phyloP scores from a whole-genome alignment of 108 stramenopile species.

The Stephanodiscus minutulus region DNA sequence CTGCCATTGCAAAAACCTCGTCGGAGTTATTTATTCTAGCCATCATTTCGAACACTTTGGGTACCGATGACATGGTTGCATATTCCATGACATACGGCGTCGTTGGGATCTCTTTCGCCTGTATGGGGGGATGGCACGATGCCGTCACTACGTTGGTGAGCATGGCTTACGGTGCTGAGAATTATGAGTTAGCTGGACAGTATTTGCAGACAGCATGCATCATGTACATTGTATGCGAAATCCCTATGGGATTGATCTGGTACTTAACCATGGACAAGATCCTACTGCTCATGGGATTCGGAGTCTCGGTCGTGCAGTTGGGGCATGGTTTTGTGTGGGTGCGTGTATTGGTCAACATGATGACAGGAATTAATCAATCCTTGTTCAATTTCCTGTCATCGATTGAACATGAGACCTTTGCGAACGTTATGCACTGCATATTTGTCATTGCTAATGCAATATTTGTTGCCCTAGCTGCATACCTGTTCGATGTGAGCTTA shows the following conservation, averaged over 20 bases:
- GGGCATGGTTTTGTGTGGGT: constrained; percentile 30
- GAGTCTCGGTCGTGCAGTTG: constrained; percentile 12
- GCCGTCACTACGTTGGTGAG: constrained; percentile 26
- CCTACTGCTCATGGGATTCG: constrained; percentile 35
- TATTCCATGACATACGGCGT: constrained; percentile 32
- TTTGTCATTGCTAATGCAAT: neutral
- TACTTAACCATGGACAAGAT: constrained; percentile 23
- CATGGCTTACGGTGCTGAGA: constrained; percentile 41
- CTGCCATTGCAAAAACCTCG: constrained; percentile 16
- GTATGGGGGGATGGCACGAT: constrained; percentile 34
- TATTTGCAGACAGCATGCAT: constrained; percentile 24
- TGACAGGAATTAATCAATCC: constrained; percentile 6
- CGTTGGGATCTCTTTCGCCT: constrained; percentile 33
- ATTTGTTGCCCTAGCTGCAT: constrained; percentile 12
- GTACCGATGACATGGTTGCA: constrained; percentile 42
- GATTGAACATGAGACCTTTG: constrained; percentile 19
- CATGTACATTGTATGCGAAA: constrained; percentile 19
- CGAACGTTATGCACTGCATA: constrained; percentile 16
- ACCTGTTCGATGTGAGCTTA: constrained; percentile 18
- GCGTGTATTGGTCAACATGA: constrained; percentile 2
- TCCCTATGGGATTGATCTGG: constrained; percentile 32
- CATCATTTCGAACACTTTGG: constrained; percentile 34
- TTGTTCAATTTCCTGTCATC: constrained; percentile 16
- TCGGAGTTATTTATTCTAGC: constrained; percentile 21
- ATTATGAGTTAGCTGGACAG: constrained; percentile 35